Conservation (phyloP, 306 rosid species). For the Acmispon strigosus region DNA sequence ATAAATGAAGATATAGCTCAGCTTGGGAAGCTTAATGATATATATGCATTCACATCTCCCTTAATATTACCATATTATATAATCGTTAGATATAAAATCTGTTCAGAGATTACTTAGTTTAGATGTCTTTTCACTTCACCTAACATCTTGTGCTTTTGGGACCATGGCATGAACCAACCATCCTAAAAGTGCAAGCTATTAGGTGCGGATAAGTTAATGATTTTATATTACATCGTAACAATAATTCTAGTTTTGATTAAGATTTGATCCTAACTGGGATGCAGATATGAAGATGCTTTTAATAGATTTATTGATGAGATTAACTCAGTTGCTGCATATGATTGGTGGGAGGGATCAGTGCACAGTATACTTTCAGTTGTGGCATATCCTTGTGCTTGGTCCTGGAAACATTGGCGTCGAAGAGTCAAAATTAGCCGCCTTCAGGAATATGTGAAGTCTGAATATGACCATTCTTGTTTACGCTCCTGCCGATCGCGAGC, state of each 20-base stretch:
- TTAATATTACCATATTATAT: background rate
- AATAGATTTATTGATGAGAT: conserved; percentile 94
- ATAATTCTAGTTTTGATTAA: conserved; percentile 8
- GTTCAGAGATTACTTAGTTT: background rate
- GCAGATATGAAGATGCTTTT: conserved; percentile 94
- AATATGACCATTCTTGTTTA: conserved; percentile 93
- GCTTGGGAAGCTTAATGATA: background rate
- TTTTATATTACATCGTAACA: background rate
- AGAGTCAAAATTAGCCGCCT: conserved; percentile 81
- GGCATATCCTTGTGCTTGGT: conserved; percentile 99
- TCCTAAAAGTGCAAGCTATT: background rate
- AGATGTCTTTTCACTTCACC: background rate
- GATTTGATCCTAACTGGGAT: conserved; percentile 20
- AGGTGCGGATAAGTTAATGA: background rate
- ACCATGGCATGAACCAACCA: background rate
- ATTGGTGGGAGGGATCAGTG: conserved; percentile 99
- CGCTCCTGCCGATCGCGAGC: conserved; percentile 98
- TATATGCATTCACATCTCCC: background rate
- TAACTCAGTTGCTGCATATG: conserved; percentile 92
- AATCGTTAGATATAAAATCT: background rate
- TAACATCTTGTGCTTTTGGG: background rate
- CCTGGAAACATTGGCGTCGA: conserved; percentile 97
- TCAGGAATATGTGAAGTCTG: conserved; percentile 92
- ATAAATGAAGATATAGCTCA: background rate
- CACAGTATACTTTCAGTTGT: conserved; percentile 88